Base-by-base conservation (phyloP, 108 stramenopile species). In the Conticribra weissflogii region DNA sequence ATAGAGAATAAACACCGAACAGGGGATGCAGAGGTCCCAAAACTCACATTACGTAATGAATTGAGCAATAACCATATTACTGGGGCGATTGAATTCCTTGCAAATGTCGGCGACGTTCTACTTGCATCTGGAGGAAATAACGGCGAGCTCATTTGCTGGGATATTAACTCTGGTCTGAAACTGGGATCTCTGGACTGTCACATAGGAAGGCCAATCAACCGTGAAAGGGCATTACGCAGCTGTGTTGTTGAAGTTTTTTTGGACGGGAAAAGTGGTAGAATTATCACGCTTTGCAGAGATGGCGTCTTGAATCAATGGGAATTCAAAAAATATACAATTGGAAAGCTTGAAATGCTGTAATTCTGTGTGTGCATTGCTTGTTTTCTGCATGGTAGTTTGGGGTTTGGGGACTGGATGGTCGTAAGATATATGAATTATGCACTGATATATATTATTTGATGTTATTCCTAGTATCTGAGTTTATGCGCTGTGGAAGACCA, bases 111-210 rank as follows among this genome's bases (percentile, higher is more conserved):
- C 1, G 71, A 72, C 51, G 36, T 78, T 16, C 71, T 78, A 24
- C 63, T 78, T 7, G 59, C 76, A 25, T 78, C 76, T 34, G 76
- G 76, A 22, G 76, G 76, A 28, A 64, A 71, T 34, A 64, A 78
- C 24, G 76, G 76, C 4, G 34, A 65, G 44, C 63, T 78, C 8
- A 24, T 72, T 46, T 71, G 76, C 27, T 65, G 64, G 63, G 71
- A 78, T 66, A 54, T 72, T 25, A 32, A 65, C 28, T 66, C 70
- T 27, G 76, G 76, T 3, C 44, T 72, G 36, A 64, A 45, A 51
- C 36, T 78, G 33, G 63, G 70, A 7, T 47, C 29, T 23, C 22
- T 72, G 18, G 54, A 41, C 31, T 78, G 76, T 36, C 76, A 78
- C 54, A 21, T 55, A 48, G 76, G 76, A 17, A 67, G 60, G 32